Conservation (phyloP, 192 early-diverging fungal species). For the Coemansia furcata region DNA sequence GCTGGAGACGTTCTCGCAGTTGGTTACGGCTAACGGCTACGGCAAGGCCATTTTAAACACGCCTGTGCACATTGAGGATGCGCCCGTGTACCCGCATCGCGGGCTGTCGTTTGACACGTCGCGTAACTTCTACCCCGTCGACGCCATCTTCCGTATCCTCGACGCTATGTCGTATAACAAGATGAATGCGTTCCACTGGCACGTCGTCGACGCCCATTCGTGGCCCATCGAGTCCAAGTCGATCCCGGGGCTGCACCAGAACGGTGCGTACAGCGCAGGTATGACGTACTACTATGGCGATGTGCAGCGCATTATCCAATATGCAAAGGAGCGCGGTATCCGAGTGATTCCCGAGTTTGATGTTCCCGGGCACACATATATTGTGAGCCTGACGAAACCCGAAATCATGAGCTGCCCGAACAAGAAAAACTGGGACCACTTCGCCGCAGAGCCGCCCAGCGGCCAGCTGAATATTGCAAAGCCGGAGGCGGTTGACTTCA, state of each 20-base stretch:
- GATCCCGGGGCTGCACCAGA: constrained; percentile 57
- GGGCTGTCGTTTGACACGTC: constrained; percentile 67
- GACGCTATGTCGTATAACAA: constrained; percentile 71
- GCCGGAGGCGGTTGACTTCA: constrained; percentile 60
- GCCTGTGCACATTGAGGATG: constrained; percentile 60
- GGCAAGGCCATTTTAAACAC: constrained; percentile 56
- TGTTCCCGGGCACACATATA: constrained; percentile 74
- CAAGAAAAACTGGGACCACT: constrained; percentile 56
- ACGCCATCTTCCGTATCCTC: constrained; percentile 57
- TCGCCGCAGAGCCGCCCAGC: constrained; percentile 71
- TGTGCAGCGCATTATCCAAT: constrained; percentile 64
- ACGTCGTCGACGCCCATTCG: constrained; percentile 67
- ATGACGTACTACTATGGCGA: constrained; percentile 71
- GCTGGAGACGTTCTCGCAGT: constrained; percentile 71
- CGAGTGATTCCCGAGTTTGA: constrained; percentile 90
- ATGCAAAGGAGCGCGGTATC: constrained; percentile 73
- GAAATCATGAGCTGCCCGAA: constrained; percentile 62
- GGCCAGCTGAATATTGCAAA: constrained; percentile 78
- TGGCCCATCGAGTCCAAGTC: constrained; percentile 66
- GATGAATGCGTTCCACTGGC: constrained; percentile 82
- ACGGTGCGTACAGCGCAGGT: constrained; percentile 62
- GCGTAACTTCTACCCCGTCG: constrained; percentile 65
- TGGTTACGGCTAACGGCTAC: constrained; percentile 56
- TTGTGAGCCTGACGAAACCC: constrained; percentile 55
- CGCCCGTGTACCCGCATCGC: constrained; percentile 63